Base-by-base conservation (phyloP, 2,329 filamentous ascomycete species). In the Grosmannia huntii region DNA sequence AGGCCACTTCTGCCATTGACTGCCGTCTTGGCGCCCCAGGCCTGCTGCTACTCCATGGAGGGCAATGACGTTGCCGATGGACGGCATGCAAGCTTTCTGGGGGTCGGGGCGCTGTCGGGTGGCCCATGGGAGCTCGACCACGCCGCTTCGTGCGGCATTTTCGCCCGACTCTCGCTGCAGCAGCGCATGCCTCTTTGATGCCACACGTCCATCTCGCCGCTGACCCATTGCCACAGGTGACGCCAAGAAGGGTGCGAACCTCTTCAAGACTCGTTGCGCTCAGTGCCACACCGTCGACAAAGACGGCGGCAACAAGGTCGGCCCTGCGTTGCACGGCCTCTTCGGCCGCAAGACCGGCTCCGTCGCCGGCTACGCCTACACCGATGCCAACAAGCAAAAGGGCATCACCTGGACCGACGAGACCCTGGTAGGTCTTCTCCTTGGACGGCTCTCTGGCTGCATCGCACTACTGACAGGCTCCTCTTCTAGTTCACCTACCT, bases 381-480 rank as follows among this genome's bases (percentile, higher is more conserved):
- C 94, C 76, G 94, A 99, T 72, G 94, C 92, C 83, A 99, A 99
- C 89, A 97, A 97, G 87, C 79, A 87, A 72, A 95, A 95, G 82
- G 91, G 86, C 70, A 84, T 99, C 68, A 81, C 77, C 69, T 99
- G 94, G 94, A 77, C 90, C 67, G 85, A 96, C 72, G 75, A 84
- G 65, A 87, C 89, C 75, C 83, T 99, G 69, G 88, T 92, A 82
- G 60, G 82, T 72, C 50, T 27, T 3, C 31, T 21, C 31, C 6
- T 33, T 16, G 12, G 36, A 6, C 36, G 3, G 36, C 11, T 4
- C 36, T 16, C 14, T 38, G 36, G 31, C 31, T n/a, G 48, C 27
- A 21, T 27, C 36, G 2, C 25, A 27, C 12, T 5, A 21, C 51
- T 53, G 60, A 68, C 61, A 9, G 3, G 12, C 19, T 14, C 14